phyloP scores from a whole-genome alignment of 2,329 filamentous ascomycete genomes.

The Hypocrella siamensis region DNA sequence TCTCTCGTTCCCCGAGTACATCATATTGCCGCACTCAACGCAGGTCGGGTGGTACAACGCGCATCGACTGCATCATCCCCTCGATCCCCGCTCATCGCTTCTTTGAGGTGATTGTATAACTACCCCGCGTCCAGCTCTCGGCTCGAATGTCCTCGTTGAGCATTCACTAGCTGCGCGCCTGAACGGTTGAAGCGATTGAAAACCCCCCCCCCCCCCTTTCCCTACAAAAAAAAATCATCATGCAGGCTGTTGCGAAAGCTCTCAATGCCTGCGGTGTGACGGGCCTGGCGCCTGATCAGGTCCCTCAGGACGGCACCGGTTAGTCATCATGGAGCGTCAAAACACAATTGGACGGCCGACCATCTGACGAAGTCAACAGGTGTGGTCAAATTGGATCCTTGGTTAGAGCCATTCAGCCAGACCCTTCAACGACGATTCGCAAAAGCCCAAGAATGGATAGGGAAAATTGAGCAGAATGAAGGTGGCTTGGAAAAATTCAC shows the following conservation, averaged over 20 bases:
- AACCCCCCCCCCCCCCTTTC: no score
- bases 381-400: conserved; percentile 76
- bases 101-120: no score
- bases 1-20: no score
- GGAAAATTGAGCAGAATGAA: conserved; percentile 65
- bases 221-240: not conserved
- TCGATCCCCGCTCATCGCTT: no score
- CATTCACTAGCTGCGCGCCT: no score
- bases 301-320: conserved; percentile 61
- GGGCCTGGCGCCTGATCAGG: conserved; percentile 26
- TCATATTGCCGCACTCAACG: no score
- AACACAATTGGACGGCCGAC: not conserved
- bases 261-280: conserved; percentile 5
- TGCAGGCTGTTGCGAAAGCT: conserved; percentile 3
- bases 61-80: no score
- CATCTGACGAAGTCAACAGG: conserved; percentile 34
- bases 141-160: no score
- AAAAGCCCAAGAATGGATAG: conserved; percentile 76
- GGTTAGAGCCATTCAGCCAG: conserved; percentile 72
- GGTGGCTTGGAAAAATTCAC: conserved; percentile 88
- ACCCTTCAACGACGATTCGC: conserved; percentile 60
- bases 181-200: no score
- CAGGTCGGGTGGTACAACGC: no score
- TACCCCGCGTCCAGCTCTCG: no score
- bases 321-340: conserved; percentile 8